Evolutionary conservation across 2,329 filamentous ascomycete species (phyloP).

Genomic region (Neonectria punicea): DNA sequence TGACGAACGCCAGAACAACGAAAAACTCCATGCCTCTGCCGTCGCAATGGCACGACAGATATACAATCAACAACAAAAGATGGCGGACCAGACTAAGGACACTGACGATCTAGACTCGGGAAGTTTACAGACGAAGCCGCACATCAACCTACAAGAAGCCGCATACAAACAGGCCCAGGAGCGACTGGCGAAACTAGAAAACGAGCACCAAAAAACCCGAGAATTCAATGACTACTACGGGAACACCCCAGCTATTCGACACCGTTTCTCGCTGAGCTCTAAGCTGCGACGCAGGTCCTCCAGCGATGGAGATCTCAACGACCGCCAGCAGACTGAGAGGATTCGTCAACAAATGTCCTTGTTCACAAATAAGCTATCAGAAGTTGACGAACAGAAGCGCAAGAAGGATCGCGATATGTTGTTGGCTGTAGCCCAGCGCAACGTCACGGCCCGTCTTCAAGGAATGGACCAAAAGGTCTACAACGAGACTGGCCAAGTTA

Average conservation of each 20-base stretch:
- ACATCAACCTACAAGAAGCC: conserved; percentile 80
- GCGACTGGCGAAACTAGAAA: conserved; percentile 81
- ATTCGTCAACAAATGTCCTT: conserved; percentile 84
- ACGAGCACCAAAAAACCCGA: conserved; percentile 71
- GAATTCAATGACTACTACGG: conserved; percentile 84
- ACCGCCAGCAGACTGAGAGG: conserved; percentile 74
- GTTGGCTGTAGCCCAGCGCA: conserved; percentile 82
- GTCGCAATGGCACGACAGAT: conserved; percentile 91
- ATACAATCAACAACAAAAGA: conserved; percentile 77
- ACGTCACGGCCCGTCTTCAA: conserved; percentile 82
- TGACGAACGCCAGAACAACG: conserved; percentile 77
- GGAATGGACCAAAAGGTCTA: conserved; percentile 86
- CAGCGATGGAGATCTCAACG: conserved; percentile 73
- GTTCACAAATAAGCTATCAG: conserved; percentile 73
- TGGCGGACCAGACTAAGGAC: conserved; percentile 62
- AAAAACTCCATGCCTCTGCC: conserved; percentile 82
- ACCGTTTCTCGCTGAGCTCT: conserved; percentile 62
- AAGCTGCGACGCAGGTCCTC: conserved; percentile 72
- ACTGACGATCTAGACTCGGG: conserved; percentile 48
- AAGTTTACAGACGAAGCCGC: conserved; percentile 60
- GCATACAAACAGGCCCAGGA: conserved; percentile 89
- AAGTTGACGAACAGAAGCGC: conserved; percentile 79
- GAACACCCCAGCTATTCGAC: conserved; percentile 51
- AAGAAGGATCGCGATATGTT: conserved; percentile 79
- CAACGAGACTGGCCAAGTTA: conserved; percentile 78